Conservation (phyloP, 2,329 filamentous ascomycete genomes). For the Lomentospora prolificans region DNA sequence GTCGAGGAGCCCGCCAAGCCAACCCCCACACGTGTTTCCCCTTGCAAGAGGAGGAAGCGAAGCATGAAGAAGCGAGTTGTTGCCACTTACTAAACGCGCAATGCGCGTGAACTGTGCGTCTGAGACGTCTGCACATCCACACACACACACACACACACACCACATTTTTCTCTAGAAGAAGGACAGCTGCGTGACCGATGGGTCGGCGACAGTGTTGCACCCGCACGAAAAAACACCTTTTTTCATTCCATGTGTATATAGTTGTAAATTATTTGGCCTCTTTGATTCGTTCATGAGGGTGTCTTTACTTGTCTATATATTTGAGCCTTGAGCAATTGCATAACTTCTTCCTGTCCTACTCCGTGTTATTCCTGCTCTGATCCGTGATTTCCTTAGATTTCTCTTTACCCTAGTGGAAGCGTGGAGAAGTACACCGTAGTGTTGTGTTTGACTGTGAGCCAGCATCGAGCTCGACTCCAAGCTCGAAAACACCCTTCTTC, state of each 20-base stretch:
- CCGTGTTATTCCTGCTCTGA: too few species aligned
- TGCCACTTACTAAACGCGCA: not conserved
- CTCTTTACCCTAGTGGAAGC: too few species aligned
- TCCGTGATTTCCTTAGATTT: too few species aligned
- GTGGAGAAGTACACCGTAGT: too few species aligned
- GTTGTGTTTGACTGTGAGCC: too few species aligned
- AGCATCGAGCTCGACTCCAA: too few species aligned
- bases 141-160: not conserved
- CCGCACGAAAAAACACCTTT: not conserved
- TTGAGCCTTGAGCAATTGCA: too few species aligned
- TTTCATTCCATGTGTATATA: not conserved
- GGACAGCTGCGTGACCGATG: not conserved
- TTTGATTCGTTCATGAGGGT: not conserved
- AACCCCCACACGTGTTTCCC: not conserved
- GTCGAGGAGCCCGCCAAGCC: not conserved
- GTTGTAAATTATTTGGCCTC: not conserved
- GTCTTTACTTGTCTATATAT: not conserved
- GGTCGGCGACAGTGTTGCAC: not conserved
- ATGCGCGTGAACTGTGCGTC: not conserved
- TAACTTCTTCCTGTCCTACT: too few species aligned
- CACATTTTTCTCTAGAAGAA: not conserved
- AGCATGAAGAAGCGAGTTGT: conserved; percentile 2
- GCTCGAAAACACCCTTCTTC: too few species aligned
- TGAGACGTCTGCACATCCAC: too few species aligned
- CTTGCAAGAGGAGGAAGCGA: not conserved